Conservation (phyloP, 23 red algal species). For the Gracilariopsis chorda region DNA sequence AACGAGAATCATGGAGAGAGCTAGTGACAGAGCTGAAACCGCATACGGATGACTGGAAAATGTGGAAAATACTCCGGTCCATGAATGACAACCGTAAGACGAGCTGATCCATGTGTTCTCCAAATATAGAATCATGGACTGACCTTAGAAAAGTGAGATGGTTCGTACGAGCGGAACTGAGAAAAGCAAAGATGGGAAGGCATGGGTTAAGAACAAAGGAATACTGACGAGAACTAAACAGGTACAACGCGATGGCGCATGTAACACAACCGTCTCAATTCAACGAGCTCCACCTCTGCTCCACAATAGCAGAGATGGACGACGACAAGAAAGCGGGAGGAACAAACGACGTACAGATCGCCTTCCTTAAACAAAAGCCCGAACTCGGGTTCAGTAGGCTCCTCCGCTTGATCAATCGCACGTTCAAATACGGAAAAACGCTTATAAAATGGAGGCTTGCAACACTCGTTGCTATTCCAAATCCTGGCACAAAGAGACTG, state of each 20-base stretch:
- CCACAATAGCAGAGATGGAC: neutral
- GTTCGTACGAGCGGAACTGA: neutral
- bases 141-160: neutral
- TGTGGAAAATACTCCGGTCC: neutral
- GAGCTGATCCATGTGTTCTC: neutral
- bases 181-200: neutral
- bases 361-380: neutral
- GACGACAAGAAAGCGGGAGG: neutral
- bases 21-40: neutral
- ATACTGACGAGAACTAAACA: too few species aligned
- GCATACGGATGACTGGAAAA: neutral
- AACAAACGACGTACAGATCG: neutral
- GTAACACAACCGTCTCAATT: neutral
- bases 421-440: neutral
- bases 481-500: neutral
- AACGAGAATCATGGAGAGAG: neutral
- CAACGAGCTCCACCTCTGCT: too few species aligned
- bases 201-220: too few species aligned
- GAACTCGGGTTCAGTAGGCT: neutral
- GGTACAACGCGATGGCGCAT: too few species aligned
- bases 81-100: neutral
- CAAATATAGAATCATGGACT: neutral
- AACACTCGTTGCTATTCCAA: neutral
- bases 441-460: neutral
- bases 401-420: neutral